Percentiles rank a stretch among this genome's conserved stretches.
phyloP scores from a whole-genome alignment of 225 moss, liverwort and hornwort species.

The Takakia lepidozioides region DNA sequence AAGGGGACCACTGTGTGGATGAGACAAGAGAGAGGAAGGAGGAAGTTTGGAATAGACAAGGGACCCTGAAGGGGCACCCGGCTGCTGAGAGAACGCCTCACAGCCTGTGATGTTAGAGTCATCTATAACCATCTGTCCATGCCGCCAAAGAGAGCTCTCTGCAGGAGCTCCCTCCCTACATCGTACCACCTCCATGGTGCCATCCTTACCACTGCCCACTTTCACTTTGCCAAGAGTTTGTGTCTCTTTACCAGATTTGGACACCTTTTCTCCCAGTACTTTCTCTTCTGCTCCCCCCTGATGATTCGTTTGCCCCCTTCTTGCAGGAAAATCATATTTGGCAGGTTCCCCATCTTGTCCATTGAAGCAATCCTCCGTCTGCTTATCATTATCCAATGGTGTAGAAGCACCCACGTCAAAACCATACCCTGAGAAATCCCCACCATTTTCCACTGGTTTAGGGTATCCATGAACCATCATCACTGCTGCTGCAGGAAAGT shows the following conservation, averaged over 20 bases:
- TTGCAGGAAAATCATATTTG: not conserved
- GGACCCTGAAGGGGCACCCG: conserved; percentile 21
- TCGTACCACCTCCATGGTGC: conserved; percentile 9
- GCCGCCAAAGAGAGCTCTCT: not conserved
- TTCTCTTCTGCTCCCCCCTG: conserved; percentile 14
- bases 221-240: conserved; percentile 15
- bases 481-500: not conserved
- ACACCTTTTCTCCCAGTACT: conserved; percentile 10
- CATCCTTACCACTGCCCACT: conserved; percentile 10
- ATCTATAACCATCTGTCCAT: conserved; percentile 15
- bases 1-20: conserved; percentile 15
- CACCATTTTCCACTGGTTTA: not conserved
- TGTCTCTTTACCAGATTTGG: conserved; percentile 8
- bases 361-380: conserved; percentile 8
- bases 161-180: conserved; percentile 10
- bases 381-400: conserved; percentile 3
- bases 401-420: conserved; percentile 1
- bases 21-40: no score
- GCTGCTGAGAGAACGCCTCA: conserved; percentile 31
- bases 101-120: conserved; percentile 18
- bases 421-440: conserved; percentile 1
- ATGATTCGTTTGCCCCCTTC: conserved; percentile 9
- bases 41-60: conserved; percentile 26
- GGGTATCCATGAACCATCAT: conserved; percentile 2
- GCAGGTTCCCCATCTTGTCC: not conserved